Base-by-base conservation (phyloP, 2,329 filamentous ascomycete species). In the Aaosphaeria pasadenensis region DNA sequence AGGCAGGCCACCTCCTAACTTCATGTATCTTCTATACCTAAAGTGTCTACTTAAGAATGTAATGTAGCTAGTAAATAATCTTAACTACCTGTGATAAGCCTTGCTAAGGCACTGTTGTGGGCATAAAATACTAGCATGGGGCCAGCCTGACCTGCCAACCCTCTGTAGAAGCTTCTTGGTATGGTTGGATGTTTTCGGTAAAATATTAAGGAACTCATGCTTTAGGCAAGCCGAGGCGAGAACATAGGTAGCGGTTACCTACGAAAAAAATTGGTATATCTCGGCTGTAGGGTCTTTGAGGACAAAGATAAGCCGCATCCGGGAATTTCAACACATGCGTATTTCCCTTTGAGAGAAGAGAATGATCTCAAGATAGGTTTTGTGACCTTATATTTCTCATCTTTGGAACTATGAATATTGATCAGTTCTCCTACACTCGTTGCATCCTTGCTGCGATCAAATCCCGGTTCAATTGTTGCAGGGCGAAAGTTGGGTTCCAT, bases 401-500 rank as follows among this genome's bases (percentile, higher is more conserved):
- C 62, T 73, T 7, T 75, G 71, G 52, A 58, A 56, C 17, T 71
- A 65, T 51, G 57, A 70, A 3, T 54, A 60, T 7, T 64, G 42
- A 30, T 71, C 29, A 39, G 52, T n/a, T 59, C 63, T 3, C 69
- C 62, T 2, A 68, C 64, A 47, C 55, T 56, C n/a, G 54, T 72
- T 6, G 59, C 67, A 11, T 44, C 44, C 7, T 53, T 74, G 11
- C 54, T 72, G n/a, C 53, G 53, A 7, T 57, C 63, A 13, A 70
- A 73, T 54, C 67, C 71, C 1, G 73, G 73, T 1, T 74, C 73
- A 7, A 69, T 79, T 56, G 74, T 83, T 30, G 74, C 80, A 45
- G 79, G 80, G 31, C 71, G 75, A 9, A 79, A 83, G 31, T 70
- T 79, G 30, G 77, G 79, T 31, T 46, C 60, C 6, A 41, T 54